Evolutionary conservation across 1,284 basidiomycete genomes (phyloP), one percentile per base, ranked within the genome.

Genomic region (Leccinum laetum): DNA sequence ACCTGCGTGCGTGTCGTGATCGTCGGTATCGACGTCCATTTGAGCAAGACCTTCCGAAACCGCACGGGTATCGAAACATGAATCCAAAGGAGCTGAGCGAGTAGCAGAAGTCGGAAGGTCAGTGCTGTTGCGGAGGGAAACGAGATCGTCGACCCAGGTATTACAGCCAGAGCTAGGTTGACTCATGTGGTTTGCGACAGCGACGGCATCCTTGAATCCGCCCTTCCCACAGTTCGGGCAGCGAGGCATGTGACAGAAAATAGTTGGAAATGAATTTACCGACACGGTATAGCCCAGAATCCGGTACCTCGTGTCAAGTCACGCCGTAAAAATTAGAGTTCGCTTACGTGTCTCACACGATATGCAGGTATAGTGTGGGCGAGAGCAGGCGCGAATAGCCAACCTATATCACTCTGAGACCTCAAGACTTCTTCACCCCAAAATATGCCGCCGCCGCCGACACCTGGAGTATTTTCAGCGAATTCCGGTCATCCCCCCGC

Each of bases 141-240:
- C 53, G 16, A 56, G 46, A n/a, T 52, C 35, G 14, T 61, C n/a
- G 4, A 61, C 11, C 60, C 60, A 61, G 1, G 29, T 61, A 11
- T 61, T 61, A 18, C 60, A 61, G 9, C 60, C 60, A 61, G 46
- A 52, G 13, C 44, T 53, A 5, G 46, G 60, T 14, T 61, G 60
- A 21, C 60, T 61, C 60, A 53, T 61, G 32, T 61, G 60, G 18
- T 53, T 53, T 24, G 46, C 46, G 24, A 61, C 18, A 10, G 60
- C 53, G 4, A 21, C 8, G 14, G 2, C 29, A 14, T 61, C 46
- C 29, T 41, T 61, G 32, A 53, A 61, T 41, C 39, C 14, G 6
- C 32, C 29, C 14, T 61, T 61, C 5, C 46, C 32, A 13, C 60
- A 61, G 46, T 29, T 61, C 5, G 49, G 60, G 32, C 46, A 61